Evolutionary conservation across 768 basidiomycete species (phyloP).

Genomic region (Suillus discolor): DNA sequence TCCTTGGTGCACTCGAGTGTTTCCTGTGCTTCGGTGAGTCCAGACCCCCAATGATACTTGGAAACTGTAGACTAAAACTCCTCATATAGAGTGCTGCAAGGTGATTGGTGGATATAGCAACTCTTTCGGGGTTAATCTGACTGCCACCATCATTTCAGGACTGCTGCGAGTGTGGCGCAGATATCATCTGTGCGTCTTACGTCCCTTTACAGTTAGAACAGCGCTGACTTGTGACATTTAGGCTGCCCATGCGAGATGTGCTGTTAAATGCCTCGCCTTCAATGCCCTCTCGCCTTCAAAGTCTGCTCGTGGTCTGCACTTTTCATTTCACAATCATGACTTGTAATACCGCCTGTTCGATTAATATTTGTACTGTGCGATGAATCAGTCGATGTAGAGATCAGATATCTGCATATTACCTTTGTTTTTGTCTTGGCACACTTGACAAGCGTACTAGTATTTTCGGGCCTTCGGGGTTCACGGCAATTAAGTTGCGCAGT

Average conservation of each 20-base stretch:
- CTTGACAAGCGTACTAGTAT: neutral
- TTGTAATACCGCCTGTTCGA: neutral
- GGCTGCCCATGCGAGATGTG: slow-evolving; percentile 78
- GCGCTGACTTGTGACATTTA: slow-evolving; percentile 22
- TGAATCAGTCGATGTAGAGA: neutral
- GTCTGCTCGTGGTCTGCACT: neutral
- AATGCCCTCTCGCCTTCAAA: neutral
- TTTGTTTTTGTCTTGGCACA: neutral
- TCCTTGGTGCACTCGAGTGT: slow-evolving; percentile 60
- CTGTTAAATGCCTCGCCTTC: neutral
- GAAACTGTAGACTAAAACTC: neutral
- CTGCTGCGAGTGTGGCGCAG: slow-evolving; percentile 70
- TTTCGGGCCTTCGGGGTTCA: neutral
- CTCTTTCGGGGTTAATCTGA: neutral
- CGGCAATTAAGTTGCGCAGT: neutral
- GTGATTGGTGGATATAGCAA: slow-evolving; percentile 32
- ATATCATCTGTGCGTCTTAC: slow-evolving; percentile 64
- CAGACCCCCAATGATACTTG: neutral
- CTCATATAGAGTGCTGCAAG: slow-evolving; percentile 67
- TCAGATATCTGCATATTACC: neutral
- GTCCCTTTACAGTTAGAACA: neutral
- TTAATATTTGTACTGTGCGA: neutral
- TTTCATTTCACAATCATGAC: neutral
- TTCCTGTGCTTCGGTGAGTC: slow-evolving; percentile 74
- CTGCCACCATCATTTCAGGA: slow-evolving; percentile 39